Percentiles rank a stretch among this genome's conserved stretches.
Conservation (phyloP, 139 green algal species). For the Mesostigma viride region DNA sequence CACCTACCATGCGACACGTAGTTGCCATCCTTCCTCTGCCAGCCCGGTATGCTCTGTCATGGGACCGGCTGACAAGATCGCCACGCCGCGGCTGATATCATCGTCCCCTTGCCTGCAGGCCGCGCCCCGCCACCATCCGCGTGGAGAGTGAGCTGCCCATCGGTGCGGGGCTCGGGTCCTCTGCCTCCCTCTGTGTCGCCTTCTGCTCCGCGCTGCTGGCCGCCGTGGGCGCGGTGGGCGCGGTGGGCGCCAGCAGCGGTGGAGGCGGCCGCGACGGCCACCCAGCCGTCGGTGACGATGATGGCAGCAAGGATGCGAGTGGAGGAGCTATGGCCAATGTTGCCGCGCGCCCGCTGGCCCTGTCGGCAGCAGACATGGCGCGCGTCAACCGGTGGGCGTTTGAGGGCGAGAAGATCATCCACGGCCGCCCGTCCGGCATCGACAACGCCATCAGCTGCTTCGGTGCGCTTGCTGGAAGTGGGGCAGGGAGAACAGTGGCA, state of each 20-base stretch:
- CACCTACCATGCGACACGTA: too few species aligned
- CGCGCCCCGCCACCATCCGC: not conserved
- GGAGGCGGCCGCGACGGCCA: too few species aligned
- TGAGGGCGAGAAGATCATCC: conserved; percentile 21
- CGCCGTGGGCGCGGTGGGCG: not conserved
- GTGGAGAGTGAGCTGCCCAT: conserved; percentile 18
- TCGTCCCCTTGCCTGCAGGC: conserved; percentile 6
- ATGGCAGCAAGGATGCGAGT: too few species aligned
- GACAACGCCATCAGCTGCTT: conserved; percentile 27
- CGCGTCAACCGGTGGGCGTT: conserved; percentile 24
- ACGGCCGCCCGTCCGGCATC: conserved; percentile 21
- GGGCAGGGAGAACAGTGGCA: too few species aligned
- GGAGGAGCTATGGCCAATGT: too few species aligned
- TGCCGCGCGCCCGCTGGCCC: too few species aligned
- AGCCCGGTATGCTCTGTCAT: too few species aligned
- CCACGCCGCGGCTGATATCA: not conserved
- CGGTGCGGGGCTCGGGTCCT: conserved; percentile 24
- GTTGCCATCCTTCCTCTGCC: too few species aligned
- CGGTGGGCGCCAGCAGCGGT: too few species aligned
- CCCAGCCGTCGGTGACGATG: too few species aligned
- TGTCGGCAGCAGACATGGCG: too few species aligned
- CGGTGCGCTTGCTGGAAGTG: conserved; percentile 12
- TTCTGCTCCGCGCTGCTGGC: conserved; percentile 15
- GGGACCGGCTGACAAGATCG: too few species aligned
- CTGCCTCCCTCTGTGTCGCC: conserved; percentile 23